These are phyloP conservation scores for Stentor roeselii DNA, from an alignment of 73 alveolate genomes.

Conservation along the genomic window DNA sequence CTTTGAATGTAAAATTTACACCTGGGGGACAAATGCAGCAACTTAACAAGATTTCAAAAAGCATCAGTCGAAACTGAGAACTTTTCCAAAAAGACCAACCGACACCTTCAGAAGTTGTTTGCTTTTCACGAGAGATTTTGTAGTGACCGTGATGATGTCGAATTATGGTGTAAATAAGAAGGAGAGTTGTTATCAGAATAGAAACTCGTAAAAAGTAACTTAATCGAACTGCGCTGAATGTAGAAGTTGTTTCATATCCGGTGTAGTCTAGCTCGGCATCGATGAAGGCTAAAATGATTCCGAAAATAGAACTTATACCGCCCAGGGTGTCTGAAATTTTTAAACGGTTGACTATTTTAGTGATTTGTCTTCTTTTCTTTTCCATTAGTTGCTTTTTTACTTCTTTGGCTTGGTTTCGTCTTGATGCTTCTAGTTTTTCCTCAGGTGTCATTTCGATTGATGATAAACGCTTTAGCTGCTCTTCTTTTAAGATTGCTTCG, in stretches of 20 bases:
- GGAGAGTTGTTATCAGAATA: not conserved
- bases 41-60: constrained; percentile 20
- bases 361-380: not conserved
- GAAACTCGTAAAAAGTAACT: not conserved
- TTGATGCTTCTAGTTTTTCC: not conserved
- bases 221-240: not conserved
- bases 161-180: not conserved
- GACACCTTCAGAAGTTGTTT: constrained; percentile 23
- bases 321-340: not conserved
- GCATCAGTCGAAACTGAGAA: constrained; percentile 12
- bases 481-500: constrained; percentile 18
- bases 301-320: not conserved
- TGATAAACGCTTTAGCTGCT: not conserved
- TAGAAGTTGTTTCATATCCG: not conserved
- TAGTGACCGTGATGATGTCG: not conserved
- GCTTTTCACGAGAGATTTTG: not conserved
- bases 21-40: constrained; percentile 30
- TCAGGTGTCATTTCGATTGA: not conserved
- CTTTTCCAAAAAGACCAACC: not conserved
- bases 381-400: constrained; percentile 17
- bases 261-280: not conserved
- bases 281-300: not conserved
- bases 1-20: constrained; percentile 24
- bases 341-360: not conserved
- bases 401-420: constrained; percentile 9